These are phyloP conservation scores for Rutstroemia sp. DNA, from an alignment of 2,329 filamentous ascomycete genomes.

Conservation along the genomic window DNA sequence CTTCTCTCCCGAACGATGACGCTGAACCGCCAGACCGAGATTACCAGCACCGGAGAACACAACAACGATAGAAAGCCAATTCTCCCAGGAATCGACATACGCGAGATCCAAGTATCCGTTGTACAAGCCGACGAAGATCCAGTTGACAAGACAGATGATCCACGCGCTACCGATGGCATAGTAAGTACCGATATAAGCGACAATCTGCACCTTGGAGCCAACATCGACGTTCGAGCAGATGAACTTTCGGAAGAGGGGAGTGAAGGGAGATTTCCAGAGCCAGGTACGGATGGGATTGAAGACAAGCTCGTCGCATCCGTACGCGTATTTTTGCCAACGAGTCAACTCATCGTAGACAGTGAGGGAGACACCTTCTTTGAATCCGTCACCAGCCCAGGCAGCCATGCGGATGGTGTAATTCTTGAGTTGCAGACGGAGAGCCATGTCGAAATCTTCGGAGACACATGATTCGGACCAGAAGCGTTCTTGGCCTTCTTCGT, in stretches of 20 bases:
- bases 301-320: slow-evolving; percentile 62
- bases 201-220: slow-evolving; percentile 61
- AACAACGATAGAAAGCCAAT: slow-evolving; percentile 55
- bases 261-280: slow-evolving; percentile 55
- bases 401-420: slow-evolving; percentile 63
- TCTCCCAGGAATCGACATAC: slow-evolving; percentile 59
- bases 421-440: slow-evolving; percentile 61
- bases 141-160: slow-evolving; percentile 59
- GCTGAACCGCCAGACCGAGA: slow-evolving; percentile 48
- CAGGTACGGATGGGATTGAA: slow-evolving; percentile 60
- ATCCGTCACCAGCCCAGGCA: slow-evolving; percentile 60
- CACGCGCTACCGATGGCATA: slow-evolving; percentile 62
- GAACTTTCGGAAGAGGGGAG: slow-evolving; percentile 54
- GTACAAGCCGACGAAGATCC: slow-evolving; percentile 64
- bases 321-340: slow-evolving; percentile 68
- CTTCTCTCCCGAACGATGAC: slow-evolving; percentile 52
- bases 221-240: slow-evolving; percentile 52
- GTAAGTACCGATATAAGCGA: slow-evolving; percentile 55
- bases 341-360: slow-evolving; percentile 66
- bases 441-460: slow-evolving; percentile 72
- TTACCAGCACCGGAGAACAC: slow-evolving; percentile 50
- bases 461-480: slow-evolving; percentile 73
- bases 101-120: slow-evolving; percentile 58
- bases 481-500: slow-evolving; percentile 45
- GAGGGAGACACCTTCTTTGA: slow-evolving; percentile 66